Evolutionary conservation across 2,329 filamentous ascomycete genomes (phyloP).

Genomic region (Alternaria postmessia): DNA sequence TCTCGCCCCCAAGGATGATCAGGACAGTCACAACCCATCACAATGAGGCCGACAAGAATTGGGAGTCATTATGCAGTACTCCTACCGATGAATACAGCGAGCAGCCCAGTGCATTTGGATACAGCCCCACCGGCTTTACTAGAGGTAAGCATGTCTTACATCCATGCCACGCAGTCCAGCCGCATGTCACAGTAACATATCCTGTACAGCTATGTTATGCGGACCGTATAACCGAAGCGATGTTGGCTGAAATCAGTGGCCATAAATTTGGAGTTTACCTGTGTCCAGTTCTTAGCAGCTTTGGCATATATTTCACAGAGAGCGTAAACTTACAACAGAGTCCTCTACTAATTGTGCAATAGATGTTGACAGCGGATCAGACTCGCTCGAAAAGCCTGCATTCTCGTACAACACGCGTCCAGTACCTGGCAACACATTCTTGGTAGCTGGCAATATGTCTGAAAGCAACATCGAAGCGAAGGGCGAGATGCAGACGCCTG

Average conservation of each 20-base stretch:
- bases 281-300: neutral
- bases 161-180: neutral
- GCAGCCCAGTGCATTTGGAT: neutral
- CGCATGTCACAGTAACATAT: neutral
- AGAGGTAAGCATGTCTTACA: conserved; percentile 1
- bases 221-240: neutral
- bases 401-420: conserved; percentile 1
- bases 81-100: conserved; percentile 1
- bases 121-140: neutral
- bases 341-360: neutral
- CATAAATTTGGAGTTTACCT: neutral
- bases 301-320: neutral
- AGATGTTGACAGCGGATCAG: neutral
- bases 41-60: neutral
- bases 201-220: neutral
- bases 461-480: conserved; percentile 23
- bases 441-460: neutral
- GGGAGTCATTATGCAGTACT: neutral
- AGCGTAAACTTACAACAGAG: neutral
- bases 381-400: neutral
- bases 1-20: neutral
- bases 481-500: conserved; percentile 1
- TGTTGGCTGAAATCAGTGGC: neutral
- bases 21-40: neutral
- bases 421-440: conserved; percentile 6